Percentiles rank a stretch among this genome's conserved stretches.
Evolutionary conservation across 306 rosid species (phyloP).

Genomic region (Datisca glomerata): DNA sequence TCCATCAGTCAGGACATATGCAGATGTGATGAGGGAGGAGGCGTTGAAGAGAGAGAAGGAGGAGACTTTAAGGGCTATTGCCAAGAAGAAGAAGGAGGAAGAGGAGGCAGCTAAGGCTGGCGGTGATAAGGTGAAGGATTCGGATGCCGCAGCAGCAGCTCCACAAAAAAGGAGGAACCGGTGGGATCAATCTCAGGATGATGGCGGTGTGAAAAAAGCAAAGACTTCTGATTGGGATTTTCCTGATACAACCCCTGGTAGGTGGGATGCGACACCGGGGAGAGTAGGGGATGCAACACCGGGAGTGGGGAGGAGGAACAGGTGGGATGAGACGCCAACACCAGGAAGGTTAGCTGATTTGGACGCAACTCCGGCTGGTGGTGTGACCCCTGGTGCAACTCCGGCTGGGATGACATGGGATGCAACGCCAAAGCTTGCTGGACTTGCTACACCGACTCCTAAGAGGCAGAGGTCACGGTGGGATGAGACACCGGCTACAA

Average conservation of each 20-base stretch:
- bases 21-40: constrained; percentile 59
- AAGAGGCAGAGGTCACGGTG: constrained; percentile 61
- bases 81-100: constrained; percentile 53
- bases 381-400: constrained; percentile 60
- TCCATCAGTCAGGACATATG: constrained; percentile 45
- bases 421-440: constrained; percentile 57
- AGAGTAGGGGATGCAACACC: constrained; percentile 52
- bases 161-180: constrained; percentile 54
- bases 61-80: constrained; percentile 40
- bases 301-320: constrained; percentile 44
- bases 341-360: constrained; percentile 53
- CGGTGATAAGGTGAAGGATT: constrained; percentile 2
- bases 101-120: constrained; percentile 37
- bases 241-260: constrained; percentile 45
- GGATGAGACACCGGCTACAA: constrained; percentile 70
- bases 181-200: constrained; percentile 70
- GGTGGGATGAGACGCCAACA: constrained; percentile 74
- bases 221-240: constrained; percentile 65
- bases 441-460: constrained; percentile 64
- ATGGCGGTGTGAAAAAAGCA: constrained; percentile 24
- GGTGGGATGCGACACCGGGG: constrained; percentile 66
- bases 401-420: constrained; percentile 83
- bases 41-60: constrained; percentile 55
- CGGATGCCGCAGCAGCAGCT: constrained; percentile 10
- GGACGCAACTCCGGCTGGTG: constrained; percentile 62